Conservation (phyloP, 495 filamentous ascomycete genomes). For the Hypoxylon rickii region DNA sequence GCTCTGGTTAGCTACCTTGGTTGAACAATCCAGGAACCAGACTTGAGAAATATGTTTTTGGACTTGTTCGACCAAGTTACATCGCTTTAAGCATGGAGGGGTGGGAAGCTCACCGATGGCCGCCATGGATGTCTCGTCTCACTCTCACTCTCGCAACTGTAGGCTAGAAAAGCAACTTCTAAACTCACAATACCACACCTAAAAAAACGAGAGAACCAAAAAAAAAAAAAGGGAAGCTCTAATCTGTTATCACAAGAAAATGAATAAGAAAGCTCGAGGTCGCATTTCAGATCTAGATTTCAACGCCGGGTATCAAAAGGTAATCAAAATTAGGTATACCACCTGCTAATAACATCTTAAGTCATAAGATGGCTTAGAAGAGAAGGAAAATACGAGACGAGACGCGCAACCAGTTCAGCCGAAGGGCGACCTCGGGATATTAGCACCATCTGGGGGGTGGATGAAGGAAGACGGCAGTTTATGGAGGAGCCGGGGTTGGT, state of each 20-base stretch:
- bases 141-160: no score
- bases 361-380: background rate
- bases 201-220: background rate
- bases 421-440: conserved; percentile 34
- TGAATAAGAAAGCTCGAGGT: conserved; percentile 6
- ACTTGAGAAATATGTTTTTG: conserved; percentile 6
- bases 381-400: background rate
- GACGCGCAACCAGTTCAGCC: conserved; percentile 27
- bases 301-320: conserved; percentile 3
- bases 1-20: conserved; percentile 7
- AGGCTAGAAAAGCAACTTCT: no score
- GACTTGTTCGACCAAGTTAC: background rate
- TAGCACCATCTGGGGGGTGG: conserved; percentile 3
- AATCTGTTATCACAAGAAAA: conserved; percentile 4
- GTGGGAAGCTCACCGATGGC: conserved; percentile 32
- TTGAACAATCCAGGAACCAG: background rate
- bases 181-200: no score
- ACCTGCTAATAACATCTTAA: conserved; percentile 7
- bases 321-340: background rate
- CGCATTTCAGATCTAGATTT: conserved; percentile 19
- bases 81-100: background rate
- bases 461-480: conserved; percentile 42
- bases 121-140: no score
- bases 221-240: conserved; percentile 1
- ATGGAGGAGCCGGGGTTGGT: conserved; percentile 22